Conservation (phyloP, 495 filamentous ascomycete species). For the Penicillium egyptiacum region DNA sequence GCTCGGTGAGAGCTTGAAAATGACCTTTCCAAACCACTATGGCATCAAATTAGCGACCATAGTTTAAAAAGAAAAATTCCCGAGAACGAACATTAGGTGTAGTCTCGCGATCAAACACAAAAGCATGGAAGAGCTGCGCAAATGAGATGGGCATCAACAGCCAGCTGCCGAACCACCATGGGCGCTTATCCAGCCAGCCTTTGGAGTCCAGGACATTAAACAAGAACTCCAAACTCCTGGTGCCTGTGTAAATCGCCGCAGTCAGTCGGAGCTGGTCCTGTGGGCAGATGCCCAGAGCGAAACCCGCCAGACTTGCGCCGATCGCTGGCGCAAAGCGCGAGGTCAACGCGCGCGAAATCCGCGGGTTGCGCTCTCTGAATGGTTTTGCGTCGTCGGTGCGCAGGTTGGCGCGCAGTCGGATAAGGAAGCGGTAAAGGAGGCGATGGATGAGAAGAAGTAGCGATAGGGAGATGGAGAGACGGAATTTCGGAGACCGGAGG, state of each 20-base stretch:
- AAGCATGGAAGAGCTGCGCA: slow-evolving; percentile 87
- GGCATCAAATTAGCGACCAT: slow-evolving; percentile 16
- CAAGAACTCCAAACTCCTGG: slow-evolving; percentile 78
- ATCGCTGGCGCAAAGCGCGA: slow-evolving; percentile 82
- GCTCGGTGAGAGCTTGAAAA: slow-evolving; percentile 68
- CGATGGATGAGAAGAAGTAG: slow-evolving; percentile 84
- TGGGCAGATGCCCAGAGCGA: slow-evolving; percentile 77
- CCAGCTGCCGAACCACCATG: slow-evolving; percentile 96
- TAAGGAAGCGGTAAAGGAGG: slow-evolving; percentile 86
- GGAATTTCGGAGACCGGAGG: slow-evolving; percentile 67
- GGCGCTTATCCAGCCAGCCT: slow-evolving; percentile 72
- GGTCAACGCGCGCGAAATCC: slow-evolving; percentile 68
- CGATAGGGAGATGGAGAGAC: slow-evolving; percentile 78
- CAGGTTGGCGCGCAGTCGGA: slow-evolving; percentile 72
- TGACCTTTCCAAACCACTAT: slow-evolving; percentile 68
- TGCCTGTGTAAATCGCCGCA: slow-evolving; percentile 73
- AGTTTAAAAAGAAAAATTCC: neutral
- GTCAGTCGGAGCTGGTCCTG: slow-evolving; percentile 74
- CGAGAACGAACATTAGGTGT: slow-evolving; percentile 59
- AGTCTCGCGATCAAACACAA: slow-evolving; percentile 89
- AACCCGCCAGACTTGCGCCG: slow-evolving; percentile 81
- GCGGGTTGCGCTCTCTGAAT: slow-evolving; percentile 82
- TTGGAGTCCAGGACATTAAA: slow-evolving; percentile 81
- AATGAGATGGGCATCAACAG: slow-evolving; percentile 88
- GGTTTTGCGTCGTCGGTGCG: slow-evolving; percentile 69